Conservation (phyloP, 176 grass and related monocot genomes). For the Triticum urartu region DNA sequence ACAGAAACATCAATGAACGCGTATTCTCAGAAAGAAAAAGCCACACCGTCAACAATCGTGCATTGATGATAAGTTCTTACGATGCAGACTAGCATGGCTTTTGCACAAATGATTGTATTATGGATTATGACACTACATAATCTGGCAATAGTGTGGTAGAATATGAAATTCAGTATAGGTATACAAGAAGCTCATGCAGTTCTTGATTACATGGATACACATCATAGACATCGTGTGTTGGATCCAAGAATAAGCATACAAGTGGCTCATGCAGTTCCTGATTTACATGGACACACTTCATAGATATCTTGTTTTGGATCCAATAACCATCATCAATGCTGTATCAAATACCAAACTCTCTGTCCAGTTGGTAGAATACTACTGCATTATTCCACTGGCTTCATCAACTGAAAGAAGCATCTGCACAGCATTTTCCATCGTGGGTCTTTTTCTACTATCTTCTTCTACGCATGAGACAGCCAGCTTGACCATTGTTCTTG, state of each 20-base stretch:
- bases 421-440: constrained; percentile 39
- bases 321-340: background rate
- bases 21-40: too few relatives aligned
- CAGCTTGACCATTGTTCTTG: constrained; percentile 34
- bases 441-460: constrained; percentile 47
- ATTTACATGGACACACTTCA: background rate
- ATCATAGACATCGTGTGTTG: too few relatives aligned
- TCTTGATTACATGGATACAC: too few relatives aligned
- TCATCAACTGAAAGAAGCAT: constrained; percentile 50
- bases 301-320: background rate
- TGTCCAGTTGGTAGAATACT: background rate
- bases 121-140: too few relatives aligned
- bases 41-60: too few relatives aligned
- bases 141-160: too few relatives aligned
- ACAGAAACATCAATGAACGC: too few relatives aligned
- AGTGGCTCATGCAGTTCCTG: background rate
- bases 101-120: too few relatives aligned
- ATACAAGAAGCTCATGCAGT: too few relatives aligned
- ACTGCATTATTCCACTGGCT: background rate
- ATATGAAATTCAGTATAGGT: too few relatives aligned
- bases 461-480: constrained; percentile 36
- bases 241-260: background rate
- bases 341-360: background rate
- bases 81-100: too few relatives aligned
- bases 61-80: too few relatives aligned